These are phyloP conservation scores for Lodderomyces pseudojiufengensis DNA, from an alignment of 1,139 yeast genomes.

Conservation along the genomic window DNA sequence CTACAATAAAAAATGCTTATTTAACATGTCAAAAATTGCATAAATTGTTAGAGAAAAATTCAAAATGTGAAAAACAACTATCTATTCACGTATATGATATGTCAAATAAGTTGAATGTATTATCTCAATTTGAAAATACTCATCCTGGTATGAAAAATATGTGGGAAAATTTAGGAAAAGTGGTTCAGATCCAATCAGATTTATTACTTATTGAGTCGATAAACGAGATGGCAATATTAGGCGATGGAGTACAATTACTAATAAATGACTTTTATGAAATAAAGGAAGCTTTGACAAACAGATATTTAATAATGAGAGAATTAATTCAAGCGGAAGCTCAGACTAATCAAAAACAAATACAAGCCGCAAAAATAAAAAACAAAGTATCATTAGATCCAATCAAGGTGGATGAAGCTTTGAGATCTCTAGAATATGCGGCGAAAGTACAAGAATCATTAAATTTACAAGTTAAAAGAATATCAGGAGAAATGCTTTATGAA, in stretches of 20 bases:
- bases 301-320: slow-evolving; percentile 91
- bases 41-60: slow-evolving; percentile 50
- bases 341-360: slow-evolving; percentile 65
- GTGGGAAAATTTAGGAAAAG: slow-evolving; percentile 77
- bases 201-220: slow-evolving; percentile 70
- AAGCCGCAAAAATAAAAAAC: slow-evolving; percentile 71
- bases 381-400: slow-evolving; percentile 78
- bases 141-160: slow-evolving; percentile 72
- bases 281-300: slow-evolving; percentile 87
- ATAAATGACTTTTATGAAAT: slow-evolving; percentile 78
- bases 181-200: slow-evolving; percentile 70
- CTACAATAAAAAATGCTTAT: slow-evolving; percentile 77
- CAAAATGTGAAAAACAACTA: slow-evolving; percentile 53
- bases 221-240: slow-evolving; percentile 69
- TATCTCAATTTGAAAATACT: slow-evolving; percentile 49
- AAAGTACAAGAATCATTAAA: slow-evolving; percentile 71
- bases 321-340: slow-evolving; percentile 72
- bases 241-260: slow-evolving; percentile 67
- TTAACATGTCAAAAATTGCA: slow-evolving; percentile 55
- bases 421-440: slow-evolving; percentile 76
- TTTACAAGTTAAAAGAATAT: slow-evolving; percentile 73
- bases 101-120: slow-evolving; percentile 51
- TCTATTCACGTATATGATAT: slow-evolving; percentile 61
- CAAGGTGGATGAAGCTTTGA: slow-evolving; percentile 86
- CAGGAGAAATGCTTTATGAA: slow-evolving; percentile 82